Conservation (phyloP, 1,284 basidiomycete genomes). For the Cutaneotrichosporon sp. region DNA sequence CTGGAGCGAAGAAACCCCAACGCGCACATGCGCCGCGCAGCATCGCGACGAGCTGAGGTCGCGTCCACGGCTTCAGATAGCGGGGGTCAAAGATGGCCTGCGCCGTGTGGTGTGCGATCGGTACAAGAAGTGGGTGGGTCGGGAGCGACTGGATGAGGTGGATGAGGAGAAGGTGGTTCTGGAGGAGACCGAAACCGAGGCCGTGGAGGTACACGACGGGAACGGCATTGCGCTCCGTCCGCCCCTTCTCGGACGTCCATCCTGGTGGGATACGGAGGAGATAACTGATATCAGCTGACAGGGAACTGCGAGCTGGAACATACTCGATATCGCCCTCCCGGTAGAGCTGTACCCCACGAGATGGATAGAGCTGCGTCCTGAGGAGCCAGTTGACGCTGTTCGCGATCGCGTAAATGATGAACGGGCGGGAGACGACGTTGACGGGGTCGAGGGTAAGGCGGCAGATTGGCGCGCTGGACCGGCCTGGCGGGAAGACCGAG, state of each 20-base stretch:
- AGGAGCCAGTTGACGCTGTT: conserved; percentile 57
- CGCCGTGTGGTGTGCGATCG: conserved; percentile 78
- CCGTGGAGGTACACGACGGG: conserved; percentile 85
- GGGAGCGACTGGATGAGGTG: conserved; percentile 56
- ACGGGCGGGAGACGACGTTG: conserved; percentile 62
- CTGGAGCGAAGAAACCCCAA: conserved; percentile 61
- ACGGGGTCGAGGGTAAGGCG: conserved; percentile 77
- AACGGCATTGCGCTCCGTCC: conserved; percentile 53
- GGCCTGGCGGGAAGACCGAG: conserved; percentile 63
- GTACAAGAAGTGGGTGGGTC: conserved; percentile 72
- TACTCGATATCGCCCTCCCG: conserved; percentile 56
- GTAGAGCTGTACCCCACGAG: conserved; percentile 38
- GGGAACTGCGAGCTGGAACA: conserved; percentile 14
- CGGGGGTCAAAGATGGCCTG: conserved; percentile 75
- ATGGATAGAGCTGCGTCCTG: conserved; percentile 35
- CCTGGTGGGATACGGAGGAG: conserved; percentile 66
- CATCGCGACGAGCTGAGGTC: conserved; percentile 62
- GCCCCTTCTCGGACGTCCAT: conserved; percentile 60
- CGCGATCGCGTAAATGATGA: conserved; percentile 68
- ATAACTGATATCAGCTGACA: conserved; percentile 58
- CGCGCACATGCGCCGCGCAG: conserved; percentile 63
- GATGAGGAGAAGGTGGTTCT: conserved; percentile 53
- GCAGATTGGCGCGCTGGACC: conserved; percentile 62
- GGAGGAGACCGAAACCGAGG: conserved; percentile 70
- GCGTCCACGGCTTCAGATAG: conserved; percentile 68